Percentiles rank a stretch among this genome's conserved stretches.
These are phyloP conservation scores for Paraphaeosphaeria sporulosa DNA, from an alignment of 2,329 filamentous ascomycete species.

Conservation along the genomic window DNA sequence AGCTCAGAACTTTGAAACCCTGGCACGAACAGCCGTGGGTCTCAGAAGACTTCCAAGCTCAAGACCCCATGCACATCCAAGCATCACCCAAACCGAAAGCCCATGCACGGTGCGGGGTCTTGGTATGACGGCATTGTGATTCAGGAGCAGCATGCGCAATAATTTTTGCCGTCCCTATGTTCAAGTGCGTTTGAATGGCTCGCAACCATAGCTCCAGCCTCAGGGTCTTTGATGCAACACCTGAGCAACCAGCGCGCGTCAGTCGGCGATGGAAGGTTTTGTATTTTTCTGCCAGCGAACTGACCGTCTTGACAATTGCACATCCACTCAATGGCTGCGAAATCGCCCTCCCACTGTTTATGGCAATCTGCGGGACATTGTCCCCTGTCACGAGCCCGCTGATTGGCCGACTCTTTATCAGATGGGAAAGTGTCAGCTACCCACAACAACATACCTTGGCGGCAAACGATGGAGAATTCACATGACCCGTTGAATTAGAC, in stretches of 20 bases:
- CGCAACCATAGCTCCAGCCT: too few species aligned
- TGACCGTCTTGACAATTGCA: too few species aligned
- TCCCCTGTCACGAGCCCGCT: neutral
- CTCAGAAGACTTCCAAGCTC: neutral
- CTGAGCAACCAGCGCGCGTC: too few species aligned
- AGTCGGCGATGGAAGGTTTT: too few species aligned
- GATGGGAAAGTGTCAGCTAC: neutral
- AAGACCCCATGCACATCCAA: slow-evolving; percentile 3
- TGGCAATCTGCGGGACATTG: too few species aligned
- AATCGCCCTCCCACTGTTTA: too few species aligned
- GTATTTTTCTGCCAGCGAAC: too few species aligned
- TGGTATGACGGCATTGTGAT: neutral
- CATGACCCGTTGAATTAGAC: neutral
- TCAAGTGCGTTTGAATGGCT: too few species aligned
- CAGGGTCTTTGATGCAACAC: too few species aligned
- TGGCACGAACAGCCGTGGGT: neutral
- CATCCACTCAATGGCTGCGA: too few species aligned
- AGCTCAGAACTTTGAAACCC: neutral
- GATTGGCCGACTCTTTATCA: neutral
- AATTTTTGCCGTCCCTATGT: too few species aligned
- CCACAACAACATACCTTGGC: neutral
- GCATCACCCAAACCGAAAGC: neutral
- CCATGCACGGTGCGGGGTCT: too few species aligned
- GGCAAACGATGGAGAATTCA: neutral
- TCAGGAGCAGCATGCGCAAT: neutral